Conservation (phyloP, 352 stramenopile species). For the Globisporangium emineosum region DNA sequence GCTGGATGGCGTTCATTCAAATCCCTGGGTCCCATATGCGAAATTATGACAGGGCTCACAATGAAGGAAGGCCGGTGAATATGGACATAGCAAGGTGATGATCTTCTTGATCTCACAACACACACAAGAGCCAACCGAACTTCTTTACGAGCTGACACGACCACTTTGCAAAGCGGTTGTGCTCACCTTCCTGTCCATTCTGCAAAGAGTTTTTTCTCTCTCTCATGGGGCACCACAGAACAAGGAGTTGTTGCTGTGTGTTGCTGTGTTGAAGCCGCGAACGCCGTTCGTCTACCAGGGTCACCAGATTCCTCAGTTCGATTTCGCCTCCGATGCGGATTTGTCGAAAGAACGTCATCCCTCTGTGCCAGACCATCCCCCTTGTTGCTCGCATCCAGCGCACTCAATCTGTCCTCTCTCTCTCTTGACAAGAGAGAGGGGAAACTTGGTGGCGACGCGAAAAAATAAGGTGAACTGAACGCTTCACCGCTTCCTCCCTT, state of each 20-base stretch:
- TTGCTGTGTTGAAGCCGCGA: slow-evolving; percentile 13
- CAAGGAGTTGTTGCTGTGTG: slow-evolving; percentile 6
- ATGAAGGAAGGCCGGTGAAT: too few relatives aligned
- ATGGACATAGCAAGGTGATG: neutral
- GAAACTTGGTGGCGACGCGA: slow-evolving; percentile 1
- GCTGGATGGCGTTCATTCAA: neutral
- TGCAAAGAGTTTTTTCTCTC: neutral
- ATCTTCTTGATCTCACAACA: neutral
- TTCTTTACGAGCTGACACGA: neutral
- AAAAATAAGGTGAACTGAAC: slow-evolving; percentile 12
- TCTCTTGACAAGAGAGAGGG: neutral
- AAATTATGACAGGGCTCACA: too few relatives aligned
- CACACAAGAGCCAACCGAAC: too few relatives aligned
- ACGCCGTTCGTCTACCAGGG: slow-evolving; percentile 15
- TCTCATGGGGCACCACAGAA: neutral
- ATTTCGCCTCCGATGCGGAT: slow-evolving; percentile 68
- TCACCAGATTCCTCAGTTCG: slow-evolving; percentile 53
- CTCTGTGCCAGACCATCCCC: slow-evolving; percentile 29
- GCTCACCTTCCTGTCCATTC: neutral
- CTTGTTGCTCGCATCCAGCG: slow-evolving; percentile 6
- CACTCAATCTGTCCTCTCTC: neutral
- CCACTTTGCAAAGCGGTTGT: neutral
- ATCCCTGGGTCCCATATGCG: too few relatives aligned
- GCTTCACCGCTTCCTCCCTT: slow-evolving; percentile 19
- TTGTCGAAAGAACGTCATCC: slow-evolving; percentile 81